These are phyloP conservation scores for Calonectria honghensis DNA, from an alignment of 2,329 filamentous ascomycete species.

Conservation along the genomic window DNA sequence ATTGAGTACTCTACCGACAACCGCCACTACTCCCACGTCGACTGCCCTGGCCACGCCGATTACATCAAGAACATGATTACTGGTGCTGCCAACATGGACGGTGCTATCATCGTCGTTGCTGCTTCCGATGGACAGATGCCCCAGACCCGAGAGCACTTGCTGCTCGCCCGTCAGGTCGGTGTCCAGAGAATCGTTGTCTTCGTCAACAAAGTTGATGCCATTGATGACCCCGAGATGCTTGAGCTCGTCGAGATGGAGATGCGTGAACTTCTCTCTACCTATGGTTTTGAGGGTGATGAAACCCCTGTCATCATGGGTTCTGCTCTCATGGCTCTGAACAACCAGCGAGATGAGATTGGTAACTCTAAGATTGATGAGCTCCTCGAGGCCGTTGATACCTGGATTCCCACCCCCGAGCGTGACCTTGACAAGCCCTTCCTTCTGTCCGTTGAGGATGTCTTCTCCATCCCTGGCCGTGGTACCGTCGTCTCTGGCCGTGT, in stretches of 20 bases:
- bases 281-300: conserved; percentile 98
- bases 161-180: conserved; percentile 98
- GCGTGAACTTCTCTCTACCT: conserved; percentile 93
- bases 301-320: conserved; percentile 98
- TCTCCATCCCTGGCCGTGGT: conserved; percentile 93
- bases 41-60: conserved; percentile 99
- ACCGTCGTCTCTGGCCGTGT: conserved; percentile 98
- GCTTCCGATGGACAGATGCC: conserved; percentile 99
- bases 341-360: conserved; percentile 91
- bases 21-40: conserved; percentile 99
- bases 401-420: conserved; percentile 97
- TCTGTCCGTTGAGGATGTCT: conserved; percentile 97
- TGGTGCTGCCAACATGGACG: conserved; percentile 99
- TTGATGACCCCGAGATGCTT: conserved; percentile 99
- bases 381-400: conserved; percentile 90
- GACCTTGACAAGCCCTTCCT: conserved; percentile 99
- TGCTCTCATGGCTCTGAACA: conserved; percentile 94
- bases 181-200: conserved; percentile 99
- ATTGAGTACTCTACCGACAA: conserved; percentile 97
- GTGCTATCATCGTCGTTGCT: conserved; percentile 98
- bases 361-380: conserved; percentile 92
- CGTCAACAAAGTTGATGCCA: conserved; percentile 99
- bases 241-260: conserved; percentile 99
- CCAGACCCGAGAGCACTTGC: conserved; percentile 98
- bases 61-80: conserved; percentile 99